These are phyloP conservation scores for Pezicula radicicola DNA, from an alignment of 2,329 filamentous ascomycete genomes.

Conservation along the genomic window DNA sequence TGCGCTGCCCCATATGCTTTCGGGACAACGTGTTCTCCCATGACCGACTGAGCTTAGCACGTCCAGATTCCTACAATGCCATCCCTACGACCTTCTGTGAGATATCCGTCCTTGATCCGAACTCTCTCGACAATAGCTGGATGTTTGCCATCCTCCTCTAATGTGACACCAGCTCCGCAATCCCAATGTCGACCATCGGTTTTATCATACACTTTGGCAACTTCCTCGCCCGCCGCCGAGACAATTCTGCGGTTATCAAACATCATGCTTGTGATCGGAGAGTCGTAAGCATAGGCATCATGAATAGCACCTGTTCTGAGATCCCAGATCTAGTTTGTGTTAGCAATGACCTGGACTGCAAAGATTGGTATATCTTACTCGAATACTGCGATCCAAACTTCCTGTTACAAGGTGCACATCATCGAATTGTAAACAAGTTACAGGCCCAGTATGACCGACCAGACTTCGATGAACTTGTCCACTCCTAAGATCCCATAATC, in stretches of 20 bases:
- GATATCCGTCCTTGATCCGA: conserved; percentile 87
- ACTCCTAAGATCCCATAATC: conserved; percentile 93
- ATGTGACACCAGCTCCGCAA: conserved; percentile 78
- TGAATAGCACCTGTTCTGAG: conserved; percentile 92
- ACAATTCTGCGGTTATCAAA: conserved; percentile 91
- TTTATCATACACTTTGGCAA: conserved; percentile 98
- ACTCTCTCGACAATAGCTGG: conserved; percentile 78
- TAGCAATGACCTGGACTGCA: conserved; percentile 17
- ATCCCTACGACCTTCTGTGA: conserved; percentile 85
- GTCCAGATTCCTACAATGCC: conserved; percentile 91
- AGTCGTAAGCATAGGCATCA: conserved; percentile 94
- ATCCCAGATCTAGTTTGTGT: conserved; percentile 83
- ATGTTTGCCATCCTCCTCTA: conserved; percentile 61
- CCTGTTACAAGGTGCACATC: conserved; percentile 93
- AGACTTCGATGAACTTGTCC: conserved; percentile 96
- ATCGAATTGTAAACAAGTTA: conserved; percentile 94
- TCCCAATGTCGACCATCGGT: conserved; percentile 95
- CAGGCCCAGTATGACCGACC: conserved; percentile 91
- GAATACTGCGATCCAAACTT: conserved; percentile 86
- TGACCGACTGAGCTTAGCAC: conserved; percentile 43
- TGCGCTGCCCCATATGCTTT: neutral
- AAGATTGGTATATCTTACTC: conserved; percentile 58
- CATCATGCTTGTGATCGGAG: conserved; percentile 93
- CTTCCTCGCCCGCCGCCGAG: conserved; percentile 83
- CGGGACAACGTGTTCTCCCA: no score